These are phyloP conservation scores for Taxawa tesnikishii DNA, from an alignment of 2,329 filamentous ascomycete species.

Conservation along the genomic window DNA sequence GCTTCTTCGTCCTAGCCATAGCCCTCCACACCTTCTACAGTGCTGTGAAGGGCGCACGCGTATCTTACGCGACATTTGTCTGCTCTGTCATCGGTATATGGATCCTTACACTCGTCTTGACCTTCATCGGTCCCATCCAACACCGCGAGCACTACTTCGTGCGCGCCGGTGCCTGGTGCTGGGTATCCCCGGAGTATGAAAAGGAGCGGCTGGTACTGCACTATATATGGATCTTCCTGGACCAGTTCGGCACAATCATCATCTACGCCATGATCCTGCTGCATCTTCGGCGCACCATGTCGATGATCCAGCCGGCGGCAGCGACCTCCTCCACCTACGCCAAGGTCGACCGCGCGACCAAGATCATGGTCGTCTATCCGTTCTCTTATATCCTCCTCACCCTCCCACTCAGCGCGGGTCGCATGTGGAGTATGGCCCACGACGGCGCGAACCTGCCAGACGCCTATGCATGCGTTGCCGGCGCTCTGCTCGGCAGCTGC, in stretches of 20 bases:
- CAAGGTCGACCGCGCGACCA: constrained; percentile 27
- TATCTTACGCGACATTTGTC: constrained; percentile 41
- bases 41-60: constrained; percentile 43
- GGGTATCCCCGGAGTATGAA: constrained; percentile 46
- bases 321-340: constrained; percentile 7
- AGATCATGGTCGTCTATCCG: constrained; percentile 56
- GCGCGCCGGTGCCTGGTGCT: constrained; percentile 57
- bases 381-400: constrained; percentile 59
- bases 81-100: constrained; percentile 37
- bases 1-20: constrained; percentile 54
- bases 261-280: constrained; percentile 30
- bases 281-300: constrained; percentile 12
- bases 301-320: constrained; percentile 4
- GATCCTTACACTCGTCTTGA: constrained; percentile 47
- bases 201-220: constrained; percentile 47
- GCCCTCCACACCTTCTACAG: constrained; percentile 55
- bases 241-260: constrained; percentile 38
- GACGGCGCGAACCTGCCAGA: constrained; percentile 20
- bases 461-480: constrained; percentile 36
- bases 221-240: constrained; percentile 52
- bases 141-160: constrained; percentile 41
- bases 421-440: constrained; percentile 51
- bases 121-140: constrained; percentile 36
- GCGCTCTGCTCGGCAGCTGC: constrained; percentile 45
- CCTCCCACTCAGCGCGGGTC: constrained; percentile 50